A percentile compares a stretch with the other conserved stretches of the same genome.
Evolutionary conservation across 108 stramenopile species (phyloP).

Genomic region (Skeletonema grethae): DNA sequence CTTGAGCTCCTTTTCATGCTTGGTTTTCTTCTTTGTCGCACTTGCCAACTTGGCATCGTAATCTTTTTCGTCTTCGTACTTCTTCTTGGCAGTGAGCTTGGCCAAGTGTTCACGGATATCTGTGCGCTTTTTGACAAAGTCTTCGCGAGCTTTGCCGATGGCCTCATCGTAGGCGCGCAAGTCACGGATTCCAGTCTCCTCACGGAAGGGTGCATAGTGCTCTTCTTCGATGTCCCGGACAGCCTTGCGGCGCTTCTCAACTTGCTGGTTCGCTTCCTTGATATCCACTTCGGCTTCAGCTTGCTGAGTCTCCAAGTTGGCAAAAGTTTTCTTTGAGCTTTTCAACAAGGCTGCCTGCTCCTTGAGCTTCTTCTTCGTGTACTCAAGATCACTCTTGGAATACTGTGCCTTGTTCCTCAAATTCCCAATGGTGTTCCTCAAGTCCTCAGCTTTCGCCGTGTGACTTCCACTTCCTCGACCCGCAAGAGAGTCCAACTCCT

Average conservation of each 20-base stretch:
- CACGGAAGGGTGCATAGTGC: slow-evolving; percentile 76
- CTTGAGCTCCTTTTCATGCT: slow-evolving; percentile 52
- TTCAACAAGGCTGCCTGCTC: slow-evolving; percentile 68
- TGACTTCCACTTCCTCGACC: slow-evolving; percentile 54
- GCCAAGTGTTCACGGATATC: slow-evolving; percentile 73
- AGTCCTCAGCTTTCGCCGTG: slow-evolving; percentile 63
- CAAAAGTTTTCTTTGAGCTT: slow-evolving; percentile 53
- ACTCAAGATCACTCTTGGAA: slow-evolving; percentile 76
- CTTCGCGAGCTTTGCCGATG: slow-evolving; percentile 80
- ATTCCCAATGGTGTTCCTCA: slow-evolving; percentile 71
- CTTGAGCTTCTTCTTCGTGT: slow-evolving; percentile 71
- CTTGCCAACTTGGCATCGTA: slow-evolving; percentile 59
- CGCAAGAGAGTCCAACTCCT: slow-evolving; percentile 59
- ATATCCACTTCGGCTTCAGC: slow-evolving; percentile 55
- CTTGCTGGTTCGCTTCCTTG: slow-evolving; percentile 45
- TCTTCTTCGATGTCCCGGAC: slow-evolving; percentile 85
- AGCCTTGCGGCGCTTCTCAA: slow-evolving; percentile 40
- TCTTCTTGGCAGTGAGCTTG: slow-evolving; percentile 55
- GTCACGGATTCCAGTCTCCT: slow-evolving; percentile 80
- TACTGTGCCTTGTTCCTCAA: slow-evolving; percentile 75
- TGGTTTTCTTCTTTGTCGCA: slow-evolving; percentile 60
- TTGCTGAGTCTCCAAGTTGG: slow-evolving; percentile 53
- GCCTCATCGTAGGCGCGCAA: slow-evolving; percentile 85
- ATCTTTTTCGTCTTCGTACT: slow-evolving; percentile 58
- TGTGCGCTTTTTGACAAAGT: slow-evolving; percentile 74